Base-by-base conservation (phyloP, 2,329 filamentous ascomycete genomes). In the Mycosphaerella sp. region DNA sequence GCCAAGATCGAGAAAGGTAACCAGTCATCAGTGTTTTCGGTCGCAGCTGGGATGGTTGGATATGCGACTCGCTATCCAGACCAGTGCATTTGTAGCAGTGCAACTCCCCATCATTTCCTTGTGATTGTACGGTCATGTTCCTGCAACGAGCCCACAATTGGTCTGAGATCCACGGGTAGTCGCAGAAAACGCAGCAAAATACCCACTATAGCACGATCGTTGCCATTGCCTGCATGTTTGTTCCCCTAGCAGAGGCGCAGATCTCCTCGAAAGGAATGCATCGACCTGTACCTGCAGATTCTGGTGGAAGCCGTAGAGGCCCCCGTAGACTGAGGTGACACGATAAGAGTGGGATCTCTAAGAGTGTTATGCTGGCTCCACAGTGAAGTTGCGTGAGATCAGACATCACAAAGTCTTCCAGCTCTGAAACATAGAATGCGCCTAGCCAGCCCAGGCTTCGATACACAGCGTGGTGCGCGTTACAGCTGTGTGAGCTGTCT, bases 401-500 rank as follows among this genome's bases (percentile, higher is more conserved):
- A 13, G 9, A 13, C 9, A 13, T 10, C n/a, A 16, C 14, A 41
- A 41, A 41, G 39, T 12, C 7, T 18, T 17, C 17, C 12, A 9
- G 18, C 12, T n/a, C 44, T 16, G 34, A 37, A 35, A 46, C 44
- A 39, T 21, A 13, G 18, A 13, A 13, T 17, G 17, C 12, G 37
- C 37, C 13, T 13, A 13, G 36, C 27, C 21, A 14, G 9, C 36
- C 37, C 13, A 41, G 17, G 39, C 28, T 27, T 16, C 16, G 44
- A 34, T 37, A 21, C 46, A 49, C 41, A 39, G 51, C 51, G 32
- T 49, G 14, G 43, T 47, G 50, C 49, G 54, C 54, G 52, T 52
- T 42, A 52, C 49, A 45, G 47, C 40, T 55, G 56, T 58, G 52
- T 56, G 49, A 53, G 54, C 54, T 56, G 54, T 54, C 56, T 45